Evolutionary conservation across 768 basidiomycete genomes (phyloP), one percentile per base, ranked within the genome.

Genomic region (Lactarius indigo): DNA sequence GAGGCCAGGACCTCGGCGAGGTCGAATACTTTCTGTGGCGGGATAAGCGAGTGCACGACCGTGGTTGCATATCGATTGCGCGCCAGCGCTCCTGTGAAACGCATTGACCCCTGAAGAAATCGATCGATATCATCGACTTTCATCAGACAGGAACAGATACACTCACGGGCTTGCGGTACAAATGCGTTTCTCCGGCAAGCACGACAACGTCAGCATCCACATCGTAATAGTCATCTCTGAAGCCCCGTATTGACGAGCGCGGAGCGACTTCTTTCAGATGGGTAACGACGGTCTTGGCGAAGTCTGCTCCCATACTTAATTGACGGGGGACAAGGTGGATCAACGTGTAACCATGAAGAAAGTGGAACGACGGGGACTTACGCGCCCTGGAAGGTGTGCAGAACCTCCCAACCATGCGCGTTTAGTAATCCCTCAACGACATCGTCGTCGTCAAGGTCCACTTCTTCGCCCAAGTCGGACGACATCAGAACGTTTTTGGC

Each of bases 301-400:
- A 79, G 26, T 82, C 81, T 79, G 80, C 78, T 20, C 79, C 76
- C n/a, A 76, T 72, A 39, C 81, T 82, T 63, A 57, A 61, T 82
- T 63, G 61, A 61, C 55, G 20, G 70, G 52, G 13, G 6, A 42
- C 37, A 37, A 39, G 37, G 37, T 6, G 15, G 8, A 8, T 61
- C 31, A 58, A 15, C 2, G 30, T 20, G 18, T 26, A 50, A 31
- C 3, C 31, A 28, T 5, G 59, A 20, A 50, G 20, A 41, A 17
- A 3, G 58, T 59, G 44, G 13, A 31, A 31, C 12, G 57, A 6
- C 3, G 54, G 26, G 8, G 4, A 77, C 82, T 74, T 64, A 83
- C 82, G 74, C 73, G 68, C 76, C 75, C 9, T 74, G 69, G 50
- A 76, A 83, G 18, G 82, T 81, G 59, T 80, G 76, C 57, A 81